Evolutionary conservation across 208 protist species (phyloP), one percentile per base, ranked within the genome.

Genomic region (Leishmania amazonensis): DNA sequence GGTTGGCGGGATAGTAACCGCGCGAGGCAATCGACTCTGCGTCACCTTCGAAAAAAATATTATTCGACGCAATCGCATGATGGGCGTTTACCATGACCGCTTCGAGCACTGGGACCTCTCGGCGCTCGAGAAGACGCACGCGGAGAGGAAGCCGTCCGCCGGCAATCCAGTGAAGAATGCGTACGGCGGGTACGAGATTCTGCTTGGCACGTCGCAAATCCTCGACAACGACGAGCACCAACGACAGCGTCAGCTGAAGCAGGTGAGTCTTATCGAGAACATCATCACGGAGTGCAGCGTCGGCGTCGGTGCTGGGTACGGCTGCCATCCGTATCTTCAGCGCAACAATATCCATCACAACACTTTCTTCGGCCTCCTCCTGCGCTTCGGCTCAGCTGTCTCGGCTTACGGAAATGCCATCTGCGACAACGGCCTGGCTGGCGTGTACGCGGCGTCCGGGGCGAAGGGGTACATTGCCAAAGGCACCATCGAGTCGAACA

Each of bases 21-120:
- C 81, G 28, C 84, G 75, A 19, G 72, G 70, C 4, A 81, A 91
- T 73, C 86, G 75, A 9, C 81, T 89, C 7, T 91, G 86, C 65
- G 89, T 92, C 58, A 62, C 86, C 57, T 96, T 97, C 70, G 51
- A 71, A 42, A 75, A 85, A 45, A 97, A 97, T 76, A 77, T 47
- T 1, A 97, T 97, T 73, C 83, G 79, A 2, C 84, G 87, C 19
- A 97, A 96, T 78, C 91, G 92, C 5, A 71, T 95, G 51, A 95
- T 87, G 89, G 94, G 94, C n/a, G 87, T 97, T 24, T 96, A 90
- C 85, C 88, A 93, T 82, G 94, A 97, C 67, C 85, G 85, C n/a
- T 92, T 94, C 64, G 91, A 93, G 62, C 86, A 90, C 82, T 90
- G 89, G 84, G 85, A 94, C 77, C 73, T 95, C 21, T 83, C 78